Evolutionary conservation across 768 basidiomycete species (phyloP).

Genomic region (Kwoniella pini): DNA sequence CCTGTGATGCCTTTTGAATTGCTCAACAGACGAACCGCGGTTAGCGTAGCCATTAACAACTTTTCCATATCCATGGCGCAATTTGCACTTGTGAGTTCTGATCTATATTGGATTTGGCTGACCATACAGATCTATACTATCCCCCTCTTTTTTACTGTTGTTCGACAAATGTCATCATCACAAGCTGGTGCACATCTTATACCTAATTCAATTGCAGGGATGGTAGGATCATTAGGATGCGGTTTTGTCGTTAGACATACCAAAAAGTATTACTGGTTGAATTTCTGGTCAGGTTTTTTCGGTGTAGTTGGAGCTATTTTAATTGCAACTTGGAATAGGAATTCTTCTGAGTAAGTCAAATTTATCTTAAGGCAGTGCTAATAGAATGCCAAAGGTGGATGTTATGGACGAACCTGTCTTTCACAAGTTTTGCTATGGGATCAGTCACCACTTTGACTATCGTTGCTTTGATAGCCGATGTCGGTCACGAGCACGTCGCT

Average conservation of each 20-base stretch:
- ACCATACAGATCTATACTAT: constrained; percentile 70
- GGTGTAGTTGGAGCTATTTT: constrained; percentile 62
- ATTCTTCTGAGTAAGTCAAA: constrained; percentile 52
- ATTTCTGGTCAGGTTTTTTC: constrained; percentile 61
- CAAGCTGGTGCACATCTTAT: constrained; percentile 78
- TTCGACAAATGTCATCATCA: constrained; percentile 69
- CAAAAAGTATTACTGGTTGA: constrained; percentile 75
- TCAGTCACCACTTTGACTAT: constrained; percentile 29
- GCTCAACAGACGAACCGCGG: constrained; percentile 72
- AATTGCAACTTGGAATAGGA: constrained; percentile 64
- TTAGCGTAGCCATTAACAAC: constrained; percentile 78
- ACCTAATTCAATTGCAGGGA: constrained; percentile 81
- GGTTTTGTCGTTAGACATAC: constrained; percentile 71
- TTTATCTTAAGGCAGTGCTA: constrained; percentile 22
- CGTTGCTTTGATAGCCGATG: constrained; percentile 76
- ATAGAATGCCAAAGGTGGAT: constrained; percentile 23
- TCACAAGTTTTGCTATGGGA: constrained; percentile 25
- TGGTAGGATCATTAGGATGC: constrained; percentile 82
- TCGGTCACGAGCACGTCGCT: constrained; percentile 66
- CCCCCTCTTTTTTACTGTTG: constrained; percentile 88
- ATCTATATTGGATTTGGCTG: background rate
- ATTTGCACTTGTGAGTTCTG: constrained; percentile 31
- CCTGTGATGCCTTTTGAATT: constrained; percentile 89
- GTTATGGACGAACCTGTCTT: constrained; percentile 22
- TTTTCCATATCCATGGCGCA: constrained; percentile 58